These are phyloP conservation scores for Plantago major DNA, from an alignment of 257 asterid species.

Conservation along the genomic window DNA sequence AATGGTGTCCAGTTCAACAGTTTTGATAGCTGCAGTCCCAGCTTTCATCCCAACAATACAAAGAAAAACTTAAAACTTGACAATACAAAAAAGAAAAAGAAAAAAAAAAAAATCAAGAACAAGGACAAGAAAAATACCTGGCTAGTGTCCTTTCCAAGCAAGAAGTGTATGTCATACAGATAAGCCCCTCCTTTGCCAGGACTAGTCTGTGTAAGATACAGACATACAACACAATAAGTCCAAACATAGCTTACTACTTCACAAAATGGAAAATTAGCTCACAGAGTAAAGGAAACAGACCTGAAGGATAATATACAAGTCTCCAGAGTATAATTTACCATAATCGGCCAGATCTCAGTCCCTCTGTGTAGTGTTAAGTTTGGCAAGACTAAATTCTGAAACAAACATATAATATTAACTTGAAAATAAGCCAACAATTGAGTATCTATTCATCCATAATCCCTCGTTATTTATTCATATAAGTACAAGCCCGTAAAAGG, in stretches of 20 bases:
- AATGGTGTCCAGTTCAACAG: constrained; percentile 83
- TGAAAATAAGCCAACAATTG: constrained; percentile 5
- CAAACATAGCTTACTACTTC: constrained; percentile 2
- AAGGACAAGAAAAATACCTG: constrained; percentile 40
- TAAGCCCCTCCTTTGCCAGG: constrained; percentile 87
- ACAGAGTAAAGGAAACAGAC: constrained; percentile 30
- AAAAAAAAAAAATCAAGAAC: constrained; percentile 10
- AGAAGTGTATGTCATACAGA: constrained; percentile 78
- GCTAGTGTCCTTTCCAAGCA: constrained; percentile 98
- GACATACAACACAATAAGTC: constrained; percentile 6
- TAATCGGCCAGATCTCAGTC: constrained; percentile 86
- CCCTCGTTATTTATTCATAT: background rate
- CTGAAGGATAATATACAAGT: constrained; percentile 87
- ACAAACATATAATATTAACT: background rate
- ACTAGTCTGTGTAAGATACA: constrained; percentile 43
- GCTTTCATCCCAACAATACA: constrained; percentile 74
- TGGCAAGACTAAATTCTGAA: constrained; percentile 21
- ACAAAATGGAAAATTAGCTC: background rate
- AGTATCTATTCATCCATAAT: background rate
- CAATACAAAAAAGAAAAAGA: constrained; percentile 3
- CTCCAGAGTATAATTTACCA: constrained; percentile 94
- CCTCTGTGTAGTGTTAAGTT: constrained; percentile 62
- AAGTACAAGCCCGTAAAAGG: constrained; percentile 27
- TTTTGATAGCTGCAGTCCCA: constrained; percentile 89
- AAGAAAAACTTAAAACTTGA: constrained; percentile 7